phyloP scores from a whole-genome alignment of 495 filamentous ascomycete species.

The Pseudoneurospora amorphoporcata region DNA sequence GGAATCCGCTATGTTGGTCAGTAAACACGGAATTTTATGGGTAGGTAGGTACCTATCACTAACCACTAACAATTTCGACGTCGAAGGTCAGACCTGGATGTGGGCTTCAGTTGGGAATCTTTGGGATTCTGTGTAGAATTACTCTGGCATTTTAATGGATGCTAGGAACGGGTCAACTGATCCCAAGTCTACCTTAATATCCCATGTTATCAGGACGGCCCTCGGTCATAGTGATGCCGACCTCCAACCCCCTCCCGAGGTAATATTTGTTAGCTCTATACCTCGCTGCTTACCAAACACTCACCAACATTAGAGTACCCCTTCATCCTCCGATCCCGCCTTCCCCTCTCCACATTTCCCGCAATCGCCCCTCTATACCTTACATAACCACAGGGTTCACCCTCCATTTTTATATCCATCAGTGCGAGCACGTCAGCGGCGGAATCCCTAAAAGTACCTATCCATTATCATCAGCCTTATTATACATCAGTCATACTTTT shows the following conservation, averaged over 20 bases:
- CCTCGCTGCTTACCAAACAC: accelerated
- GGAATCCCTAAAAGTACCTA: background rate
- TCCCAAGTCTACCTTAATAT: no score
- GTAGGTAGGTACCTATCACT: no score
- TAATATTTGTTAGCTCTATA: background rate
- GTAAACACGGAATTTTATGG: no score
- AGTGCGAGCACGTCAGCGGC: background rate
- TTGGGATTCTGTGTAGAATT: no score
- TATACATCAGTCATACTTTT: background rate
- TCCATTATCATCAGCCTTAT: background rate
- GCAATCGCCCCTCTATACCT: background rate
- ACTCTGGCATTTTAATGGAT: no score
- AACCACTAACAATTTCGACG: no score
- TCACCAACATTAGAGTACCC: background rate
- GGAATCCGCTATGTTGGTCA: background rate
- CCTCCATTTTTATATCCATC: background rate
- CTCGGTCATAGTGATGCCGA: background rate
- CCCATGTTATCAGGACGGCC: background rate
- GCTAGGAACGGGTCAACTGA: no score
- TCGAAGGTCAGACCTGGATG: no score
- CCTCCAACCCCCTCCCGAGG: background rate
- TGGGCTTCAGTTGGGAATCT: no score
- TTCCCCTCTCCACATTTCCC: background rate
- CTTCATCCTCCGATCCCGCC: background rate
- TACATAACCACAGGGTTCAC: background rate